Conservation (phyloP, 352 stramenopile species). For the Globisporangium sylvaticum region DNA sequence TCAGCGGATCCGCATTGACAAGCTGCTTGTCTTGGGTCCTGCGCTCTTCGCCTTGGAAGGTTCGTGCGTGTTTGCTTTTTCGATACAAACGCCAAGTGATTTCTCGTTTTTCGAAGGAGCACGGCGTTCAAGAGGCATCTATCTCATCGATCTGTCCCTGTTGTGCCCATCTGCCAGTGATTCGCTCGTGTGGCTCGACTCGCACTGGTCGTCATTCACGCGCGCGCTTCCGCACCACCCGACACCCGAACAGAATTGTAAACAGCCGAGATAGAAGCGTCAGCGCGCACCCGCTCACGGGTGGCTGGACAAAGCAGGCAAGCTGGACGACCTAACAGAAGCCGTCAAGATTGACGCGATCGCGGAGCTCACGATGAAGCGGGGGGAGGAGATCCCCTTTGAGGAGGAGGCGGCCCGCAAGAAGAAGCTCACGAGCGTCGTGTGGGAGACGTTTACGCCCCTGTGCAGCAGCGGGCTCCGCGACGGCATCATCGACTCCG, state of each 20-base stretch:
- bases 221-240: not conserved
- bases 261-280: not conserved
- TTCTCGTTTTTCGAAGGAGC: not conserved
- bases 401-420: slow-evolving; percentile 64
- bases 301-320: slow-evolving; percentile 7
- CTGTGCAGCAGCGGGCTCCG: slow-evolving; percentile 57
- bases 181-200: not conserved
- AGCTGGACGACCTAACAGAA: slow-evolving; percentile 24
- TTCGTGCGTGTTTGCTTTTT: slow-evolving; percentile 1
- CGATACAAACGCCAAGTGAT: slow-evolving; percentile 16
- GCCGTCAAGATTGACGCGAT: slow-evolving; percentile 38
- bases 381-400: slow-evolving; percentile 51
- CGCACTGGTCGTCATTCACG: not conserved
- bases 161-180: not conserved
- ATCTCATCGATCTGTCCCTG: slow-evolving; percentile 1
- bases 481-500: slow-evolving; percentile 67
- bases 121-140: not conserved
- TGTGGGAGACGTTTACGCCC: slow-evolving; percentile 81
- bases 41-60: not conserved
- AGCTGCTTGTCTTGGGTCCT: not conserved
- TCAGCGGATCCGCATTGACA: not conserved
- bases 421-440: slow-evolving; percentile 81
- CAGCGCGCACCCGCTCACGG: not conserved
- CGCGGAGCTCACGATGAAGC: slow-evolving; percentile 44
- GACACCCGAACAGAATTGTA: not conserved